phyloP scores from a whole-genome alignment of 257 asterid genomes.

The Plantago major region DNA sequence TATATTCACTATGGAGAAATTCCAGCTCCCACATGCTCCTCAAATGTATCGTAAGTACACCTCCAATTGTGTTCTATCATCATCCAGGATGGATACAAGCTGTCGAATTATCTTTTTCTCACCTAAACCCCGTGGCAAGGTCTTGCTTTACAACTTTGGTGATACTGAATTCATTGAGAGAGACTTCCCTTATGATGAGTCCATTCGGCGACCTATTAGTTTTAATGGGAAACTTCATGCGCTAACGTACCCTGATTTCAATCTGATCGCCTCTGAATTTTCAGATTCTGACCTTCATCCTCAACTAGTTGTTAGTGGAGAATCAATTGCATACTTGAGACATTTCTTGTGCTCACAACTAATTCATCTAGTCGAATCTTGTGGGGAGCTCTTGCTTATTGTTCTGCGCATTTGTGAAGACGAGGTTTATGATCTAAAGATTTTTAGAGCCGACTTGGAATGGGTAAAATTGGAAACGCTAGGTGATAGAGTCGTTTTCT shows the following conservation, averaged over 20 bases:
- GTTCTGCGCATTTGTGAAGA: background rate
- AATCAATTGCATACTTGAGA: background rate
- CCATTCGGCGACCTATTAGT: background rate
- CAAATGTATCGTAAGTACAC: background rate
- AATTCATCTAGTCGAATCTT: background rate
- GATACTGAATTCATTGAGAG: background rate
- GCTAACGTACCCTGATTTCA: background rate
- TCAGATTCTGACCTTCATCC: constrained; percentile 1
- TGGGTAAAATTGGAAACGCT: background rate
- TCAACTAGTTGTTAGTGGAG: background rate
- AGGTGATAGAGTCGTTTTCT: constrained; percentile 6
- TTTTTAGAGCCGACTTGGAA: constrained; percentile 2
- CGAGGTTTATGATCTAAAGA: background rate
- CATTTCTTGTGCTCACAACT: too few relatives aligned
- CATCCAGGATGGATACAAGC: background rate
- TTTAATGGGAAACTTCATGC: constrained; percentile 4
- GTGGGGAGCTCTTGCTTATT: background rate
- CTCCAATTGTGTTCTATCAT: background rate
- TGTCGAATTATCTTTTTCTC: constrained; percentile 8
- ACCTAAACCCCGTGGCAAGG: background rate
- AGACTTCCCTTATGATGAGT: background rate
- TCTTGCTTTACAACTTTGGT: background rate
- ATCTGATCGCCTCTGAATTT: background rate
- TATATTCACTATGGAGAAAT: too few relatives aligned
- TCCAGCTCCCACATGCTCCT: too few relatives aligned